These are phyloP conservation scores for Ascochyta rabiei DNA, from an alignment of 2,329 filamentous ascomycete species.

Conservation along the genomic window DNA sequence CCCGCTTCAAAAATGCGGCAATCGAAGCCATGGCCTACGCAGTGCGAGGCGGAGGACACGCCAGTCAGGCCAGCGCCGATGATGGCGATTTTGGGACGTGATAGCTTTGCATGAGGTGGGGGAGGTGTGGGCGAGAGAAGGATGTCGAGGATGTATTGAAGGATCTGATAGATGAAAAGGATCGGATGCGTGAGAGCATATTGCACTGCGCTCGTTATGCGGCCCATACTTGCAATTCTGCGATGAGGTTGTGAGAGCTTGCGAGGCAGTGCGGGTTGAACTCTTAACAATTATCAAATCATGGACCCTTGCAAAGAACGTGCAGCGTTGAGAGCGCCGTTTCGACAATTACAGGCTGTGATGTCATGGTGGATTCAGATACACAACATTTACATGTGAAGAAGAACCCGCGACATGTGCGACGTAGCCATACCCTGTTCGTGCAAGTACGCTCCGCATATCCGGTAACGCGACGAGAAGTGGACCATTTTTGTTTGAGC, in stretches of 20 bases:
- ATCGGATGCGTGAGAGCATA: slow-evolving; percentile 53
- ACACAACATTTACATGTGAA: slow-evolving; percentile 27
- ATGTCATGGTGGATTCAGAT: slow-evolving; percentile 28
- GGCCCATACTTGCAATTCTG: slow-evolving; percentile 24
- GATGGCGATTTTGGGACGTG: slow-evolving; percentile 62
- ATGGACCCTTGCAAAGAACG: slow-evolving; percentile 7
- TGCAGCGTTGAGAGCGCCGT: slow-evolving; percentile 18
- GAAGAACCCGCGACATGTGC: neutral
- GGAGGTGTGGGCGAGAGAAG: slow-evolving; percentile 75
- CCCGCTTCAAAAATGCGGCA: slow-evolving; percentile 79
- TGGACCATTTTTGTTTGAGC: too few relatives aligned
- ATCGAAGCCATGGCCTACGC: slow-evolving; percentile 84
- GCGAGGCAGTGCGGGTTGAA: neutral
- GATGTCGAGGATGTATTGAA: slow-evolving; percentile 68
- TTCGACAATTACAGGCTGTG: slow-evolving; percentile 22
- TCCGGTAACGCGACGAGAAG: too few relatives aligned
- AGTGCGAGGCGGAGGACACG: slow-evolving; percentile 80
- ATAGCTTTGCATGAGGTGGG: slow-evolving; percentile 61
- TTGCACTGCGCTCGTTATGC: slow-evolving; percentile 21
- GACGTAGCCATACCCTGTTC: too few relatives aligned
- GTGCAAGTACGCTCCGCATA: neutral
- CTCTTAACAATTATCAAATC: neutral
- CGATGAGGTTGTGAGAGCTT: neutral
- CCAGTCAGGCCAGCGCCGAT: slow-evolving; percentile 66
- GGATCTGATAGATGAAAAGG: slow-evolving; percentile 66